These are phyloP conservation scores for Lactarius trivialis DNA, from an alignment of 768 basidiomycete genomes.

Conservation along the genomic window DNA sequence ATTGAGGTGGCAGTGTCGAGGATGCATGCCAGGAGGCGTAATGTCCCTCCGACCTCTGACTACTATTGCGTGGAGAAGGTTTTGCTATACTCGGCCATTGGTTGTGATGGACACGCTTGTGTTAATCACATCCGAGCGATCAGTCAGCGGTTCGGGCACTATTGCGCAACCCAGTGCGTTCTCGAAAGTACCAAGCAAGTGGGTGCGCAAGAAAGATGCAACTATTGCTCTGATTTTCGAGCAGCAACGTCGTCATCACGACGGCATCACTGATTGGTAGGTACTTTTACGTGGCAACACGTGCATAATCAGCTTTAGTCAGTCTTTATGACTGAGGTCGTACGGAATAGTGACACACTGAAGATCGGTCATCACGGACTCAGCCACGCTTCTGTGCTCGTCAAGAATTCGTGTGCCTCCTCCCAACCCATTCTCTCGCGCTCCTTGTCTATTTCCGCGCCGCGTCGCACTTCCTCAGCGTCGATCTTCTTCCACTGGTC, in stretches of 20 bases:
- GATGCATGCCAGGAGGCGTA: neutral
- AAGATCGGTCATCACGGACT: too few species aligned
- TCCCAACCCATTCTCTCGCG: constrained; percentile 38
- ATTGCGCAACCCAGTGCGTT: neutral
- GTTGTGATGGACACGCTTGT: neutral
- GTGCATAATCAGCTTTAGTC: too few species aligned
- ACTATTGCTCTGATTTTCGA: too few species aligned
- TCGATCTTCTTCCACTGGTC: constrained; percentile 71
- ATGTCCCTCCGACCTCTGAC: neutral
- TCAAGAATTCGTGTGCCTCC: too few species aligned
- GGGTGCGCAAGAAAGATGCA: too few species aligned
- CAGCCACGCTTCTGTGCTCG: too few species aligned
- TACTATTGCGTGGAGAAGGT: neutral
- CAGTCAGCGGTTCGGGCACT: neutral
- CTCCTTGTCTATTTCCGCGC: constrained; percentile 55
- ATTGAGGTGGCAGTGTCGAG: neutral
- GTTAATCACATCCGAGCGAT: neutral
- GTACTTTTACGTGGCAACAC: too few species aligned
- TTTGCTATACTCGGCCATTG: neutral
- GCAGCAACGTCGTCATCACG: too few species aligned
- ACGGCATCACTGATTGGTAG: too few species aligned
- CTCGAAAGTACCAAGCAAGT: neutral
- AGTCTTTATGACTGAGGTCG: too few species aligned
- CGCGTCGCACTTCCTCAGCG: constrained; percentile 60
- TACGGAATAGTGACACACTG: too few species aligned